Base-by-base conservation (phyloP, 2,329 filamentous ascomycete genomes). In the Gaeumannomyces tritici region DNA sequence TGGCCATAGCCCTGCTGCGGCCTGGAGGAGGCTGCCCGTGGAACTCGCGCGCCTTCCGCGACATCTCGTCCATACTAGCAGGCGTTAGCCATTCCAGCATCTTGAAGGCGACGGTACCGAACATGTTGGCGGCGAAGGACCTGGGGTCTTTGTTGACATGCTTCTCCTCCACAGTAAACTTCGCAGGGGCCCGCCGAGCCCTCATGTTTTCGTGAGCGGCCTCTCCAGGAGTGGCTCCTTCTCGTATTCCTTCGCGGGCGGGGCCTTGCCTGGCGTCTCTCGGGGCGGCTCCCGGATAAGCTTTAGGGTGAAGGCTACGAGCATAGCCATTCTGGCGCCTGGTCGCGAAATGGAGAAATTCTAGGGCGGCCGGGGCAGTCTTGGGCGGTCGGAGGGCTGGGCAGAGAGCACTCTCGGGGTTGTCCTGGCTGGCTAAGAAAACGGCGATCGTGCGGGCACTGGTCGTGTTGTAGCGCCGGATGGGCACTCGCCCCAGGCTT, bases 401-500 rank as follows among this genome's bases (percentile, higher is more conserved):
- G 60, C 91, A 96, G 0, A 96, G 77, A 3, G 83, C 85, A 63
- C 77, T 80, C 65, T 90, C 86, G 0, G 91, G 86, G 66, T 95
- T 85, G 68, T 93, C 89, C 70, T 91, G 87, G 69, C 88, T 90
- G 12, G 91, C 90, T 60, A 96, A 80, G 69, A 90, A 90, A 62
- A 90, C 84, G 15, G 92, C 92, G 35, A 96, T 76, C 1, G 89
- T 90, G 69, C 91, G 84, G 11, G 92, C 91, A 69, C 91, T 96
- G 57, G 91, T 85, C 27, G 88, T 83, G 63, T 89, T 96, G 69
- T 93, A 95, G 69, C 88, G 83, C 64, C 91, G 87, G 67, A 91
- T 83, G 2, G 91, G 91, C 0, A 83, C 83, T 66, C 85, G 84
- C 42, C 82, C 84, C 29, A 85, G 82, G 55, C 87, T 76, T 66